Conservation (phyloP, 345 rosid species). For the Arabidopsis thaliana region TAIR10.1 NC_003070.9:20566501-20567000, state of each 20-base stretch:
- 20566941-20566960: constrained; percentile 39
- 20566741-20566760: constrained; percentile 70
- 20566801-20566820: not conserved
- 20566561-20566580: not conserved
- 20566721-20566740: constrained; percentile 74
- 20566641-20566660: constrained; percentile 23
- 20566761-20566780: constrained; percentile 82
- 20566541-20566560: not conserved
- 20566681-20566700: constrained; percentile 34
- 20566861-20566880: constrained; percentile 13
- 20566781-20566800: not conserved
- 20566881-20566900: constrained; percentile 25
- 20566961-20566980: not conserved
- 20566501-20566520: not conserved
- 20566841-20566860: constrained; percentile 13
- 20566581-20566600: constrained; percentile 4
- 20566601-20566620: constrained; percentile 36
- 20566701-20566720: constrained; percentile 28
- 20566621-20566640: constrained; percentile 6
- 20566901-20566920: constrained; percentile 7
- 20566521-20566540: not conserved
- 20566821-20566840: not conserved
- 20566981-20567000: not conserved
- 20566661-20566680: constrained; percentile 33
- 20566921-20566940: constrained; percentile 76